Base-by-base conservation (phyloP, 2,329 filamentous ascomycete genomes). In the Botrytis pseudocinerea region DNA sequence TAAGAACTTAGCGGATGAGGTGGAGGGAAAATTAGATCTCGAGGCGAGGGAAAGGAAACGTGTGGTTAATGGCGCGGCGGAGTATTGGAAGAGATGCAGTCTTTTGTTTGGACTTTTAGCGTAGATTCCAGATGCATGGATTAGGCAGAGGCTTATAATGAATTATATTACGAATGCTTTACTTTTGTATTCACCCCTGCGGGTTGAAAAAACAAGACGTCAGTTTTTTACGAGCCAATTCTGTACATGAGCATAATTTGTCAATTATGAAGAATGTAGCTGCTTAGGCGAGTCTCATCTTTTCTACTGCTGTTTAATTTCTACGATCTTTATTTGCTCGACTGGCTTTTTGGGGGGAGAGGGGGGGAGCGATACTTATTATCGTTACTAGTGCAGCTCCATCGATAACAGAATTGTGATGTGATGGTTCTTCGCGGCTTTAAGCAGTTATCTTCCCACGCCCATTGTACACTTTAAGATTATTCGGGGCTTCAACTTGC, bases 51-150 rank as follows among this genome's bases (percentile, higher is more conserved):
- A 83, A 25, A 82, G 86, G 62, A 88, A 88, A 75, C 82, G 84
- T 61, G 81, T 97, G 54, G 82, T 80, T 76, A 92, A 91, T 81
- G 84, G 86, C 25, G 89, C 93, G 9, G 84, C 86, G 63, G 93
- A 95, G 69, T 97, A 96, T 81, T 96, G 93, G 90, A 93, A 92
- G 84, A 89, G 92, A 78, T 96, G 93, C 18, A 91, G 88, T 81
- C 82, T 98, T 75, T 82, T 98, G 40, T 97, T 98, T 83, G 94
- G 92, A 2, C 83, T 97, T 73, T 83, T 98, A 76, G 86, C 85
- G 46, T 81, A 79, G 28, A 18, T 57, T 4, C 6, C 28, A 57
- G 6, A 28, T 18, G 14, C 3, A 18, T 57, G 8, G 14, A 28
- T 28, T 22, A 35, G 14, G 2, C 1, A 25, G 22, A 12, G 2